Evolutionary conservation across 495 filamentous ascomycete genomes (phyloP).

Genomic region (Penicillium coffeae): DNA sequence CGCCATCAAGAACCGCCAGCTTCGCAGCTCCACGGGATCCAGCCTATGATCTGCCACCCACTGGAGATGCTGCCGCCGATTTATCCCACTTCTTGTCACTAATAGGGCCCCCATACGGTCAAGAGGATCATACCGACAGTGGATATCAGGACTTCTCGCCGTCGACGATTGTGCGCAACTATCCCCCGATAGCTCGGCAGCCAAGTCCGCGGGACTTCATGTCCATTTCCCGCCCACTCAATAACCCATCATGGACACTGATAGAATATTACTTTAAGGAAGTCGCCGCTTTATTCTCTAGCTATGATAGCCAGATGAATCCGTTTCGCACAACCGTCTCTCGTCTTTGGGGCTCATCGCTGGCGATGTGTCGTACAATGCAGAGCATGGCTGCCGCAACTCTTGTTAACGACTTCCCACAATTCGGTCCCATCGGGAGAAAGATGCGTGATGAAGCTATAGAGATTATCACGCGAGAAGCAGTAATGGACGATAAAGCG

Average conservation of each 20-base stretch:
- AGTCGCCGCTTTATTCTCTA: constrained; percentile 54
- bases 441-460: constrained; percentile 52
- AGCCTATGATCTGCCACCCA: constrained; percentile 23
- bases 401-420: constrained; percentile 52
- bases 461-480: constrained; percentile 44
- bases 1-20: constrained; percentile 13
- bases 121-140: constrained; percentile 17
- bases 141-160: constrained; percentile 35
- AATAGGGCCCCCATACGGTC: constrained; percentile 15
- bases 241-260: constrained; percentile 50
- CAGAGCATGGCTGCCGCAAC: constrained; percentile 61
- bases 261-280: constrained; percentile 61
- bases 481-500: constrained; percentile 44
- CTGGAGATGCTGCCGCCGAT: constrained; percentile 21
- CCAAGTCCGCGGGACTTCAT: constrained; percentile 23
- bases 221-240: constrained; percentile 36
- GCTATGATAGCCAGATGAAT: constrained; percentile 56
- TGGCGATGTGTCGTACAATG: constrained; percentile 56
- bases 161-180: constrained; percentile 37
- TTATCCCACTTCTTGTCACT: constrained; percentile 32
- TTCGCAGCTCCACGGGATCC: constrained; percentile 14
- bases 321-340: constrained; percentile 55
- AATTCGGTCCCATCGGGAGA: constrained; percentile 47
- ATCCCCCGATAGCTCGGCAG: constrained; percentile 24
- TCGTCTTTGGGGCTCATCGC: constrained; percentile 52